Percentiles rank a stretch among this genome's conserved stretches.
Evolutionary conservation across 2,329 filamentous ascomycete genomes (phyloP).

Genomic region (Fusarium sp.): DNA sequence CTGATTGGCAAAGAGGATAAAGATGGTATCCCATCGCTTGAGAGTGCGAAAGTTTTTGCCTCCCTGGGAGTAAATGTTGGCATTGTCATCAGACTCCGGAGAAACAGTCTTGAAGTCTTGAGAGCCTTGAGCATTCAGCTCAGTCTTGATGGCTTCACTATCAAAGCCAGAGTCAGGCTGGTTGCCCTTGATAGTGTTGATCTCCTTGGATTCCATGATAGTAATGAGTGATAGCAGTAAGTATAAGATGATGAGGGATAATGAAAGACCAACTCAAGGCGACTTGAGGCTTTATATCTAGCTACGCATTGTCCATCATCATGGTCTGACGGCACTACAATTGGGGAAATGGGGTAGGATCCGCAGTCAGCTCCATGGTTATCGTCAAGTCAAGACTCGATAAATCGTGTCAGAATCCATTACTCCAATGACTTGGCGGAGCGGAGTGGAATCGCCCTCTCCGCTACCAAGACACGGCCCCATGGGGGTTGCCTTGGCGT

Average conservation of each 20-base stretch:
- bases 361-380: background rate
- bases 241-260: background rate
- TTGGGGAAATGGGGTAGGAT: slow-evolving; percentile 6
- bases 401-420: slow-evolving; percentile 4
- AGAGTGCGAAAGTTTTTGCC: slow-evolving; percentile 42
- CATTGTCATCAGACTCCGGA: slow-evolving; percentile 30
- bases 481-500: slow-evolving; percentile 26
- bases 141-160: slow-evolving; percentile 25
- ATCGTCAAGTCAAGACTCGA: slow-evolving; percentile 27
- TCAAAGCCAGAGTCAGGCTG: slow-evolving; percentile 32
- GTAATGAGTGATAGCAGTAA: background rate
- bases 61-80: slow-evolving; percentile 37
- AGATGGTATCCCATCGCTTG: slow-evolving; percentile 40
- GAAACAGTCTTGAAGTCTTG: slow-evolving; percentile 32
- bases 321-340: slow-evolving; percentile 6
- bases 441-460: background rate
- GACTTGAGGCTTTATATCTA: background rate
- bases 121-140: slow-evolving; percentile 1
- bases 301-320: background rate
- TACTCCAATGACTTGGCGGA: slow-evolving; percentile 1
- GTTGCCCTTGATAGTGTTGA: background rate
- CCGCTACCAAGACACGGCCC: slow-evolving; percentile 1
- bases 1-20: slow-evolving; percentile 42
- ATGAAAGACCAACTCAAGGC: background rate
- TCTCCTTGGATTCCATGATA: slow-evolving; percentile 20